phyloP scores from a whole-genome alignment of 73 alveolate genomes.

The Durusdinium trenchii region DNA sequence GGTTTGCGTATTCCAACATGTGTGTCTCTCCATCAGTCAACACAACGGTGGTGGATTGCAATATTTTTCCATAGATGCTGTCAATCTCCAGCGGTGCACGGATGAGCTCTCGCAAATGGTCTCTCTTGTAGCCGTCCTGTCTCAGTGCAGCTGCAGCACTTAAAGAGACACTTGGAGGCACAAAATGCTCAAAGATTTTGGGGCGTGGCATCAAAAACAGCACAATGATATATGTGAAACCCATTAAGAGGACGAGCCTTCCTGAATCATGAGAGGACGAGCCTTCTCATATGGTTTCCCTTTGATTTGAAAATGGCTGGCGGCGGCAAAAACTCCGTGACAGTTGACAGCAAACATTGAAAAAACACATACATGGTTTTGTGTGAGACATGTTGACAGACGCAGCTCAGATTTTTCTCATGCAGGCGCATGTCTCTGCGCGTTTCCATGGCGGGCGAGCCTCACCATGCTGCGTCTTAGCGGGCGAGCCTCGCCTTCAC shows the following conservation, averaged over 20 bases:
- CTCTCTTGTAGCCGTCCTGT: neutral
- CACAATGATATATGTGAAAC: neutral
- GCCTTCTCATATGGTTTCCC: neutral
- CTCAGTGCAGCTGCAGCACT: neutral
- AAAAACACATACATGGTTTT: too few species aligned
- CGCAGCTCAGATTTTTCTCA: too few species aligned
- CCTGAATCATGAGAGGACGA: neutral
- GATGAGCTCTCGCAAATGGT: constrained; percentile 5
- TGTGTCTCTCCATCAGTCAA: constrained; percentile 3
- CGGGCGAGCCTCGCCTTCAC: constrained; percentile 17
- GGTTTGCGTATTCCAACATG: neutral
- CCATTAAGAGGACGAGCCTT: neutral
- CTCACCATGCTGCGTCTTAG: neutral
- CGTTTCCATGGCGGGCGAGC: constrained; percentile 17
- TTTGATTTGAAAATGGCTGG: neutral
- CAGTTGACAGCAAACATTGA: too few species aligned
- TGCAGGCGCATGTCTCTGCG: neutral
- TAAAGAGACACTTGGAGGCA: constrained; percentile 2
- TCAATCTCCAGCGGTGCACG: constrained; percentile 27
- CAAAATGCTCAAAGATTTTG: neutral
- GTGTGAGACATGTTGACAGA: too few species aligned
- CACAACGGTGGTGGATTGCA: constrained; percentile 8
- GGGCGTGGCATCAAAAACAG: constrained; percentile 1
- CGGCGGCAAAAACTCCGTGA: neutral
- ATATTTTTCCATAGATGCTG: neutral